Evolutionary conservation across 257 asterid species (phyloP), one percentile per base, ranked within the genome.

Genomic region (Voacanga thouarsii): DNA sequence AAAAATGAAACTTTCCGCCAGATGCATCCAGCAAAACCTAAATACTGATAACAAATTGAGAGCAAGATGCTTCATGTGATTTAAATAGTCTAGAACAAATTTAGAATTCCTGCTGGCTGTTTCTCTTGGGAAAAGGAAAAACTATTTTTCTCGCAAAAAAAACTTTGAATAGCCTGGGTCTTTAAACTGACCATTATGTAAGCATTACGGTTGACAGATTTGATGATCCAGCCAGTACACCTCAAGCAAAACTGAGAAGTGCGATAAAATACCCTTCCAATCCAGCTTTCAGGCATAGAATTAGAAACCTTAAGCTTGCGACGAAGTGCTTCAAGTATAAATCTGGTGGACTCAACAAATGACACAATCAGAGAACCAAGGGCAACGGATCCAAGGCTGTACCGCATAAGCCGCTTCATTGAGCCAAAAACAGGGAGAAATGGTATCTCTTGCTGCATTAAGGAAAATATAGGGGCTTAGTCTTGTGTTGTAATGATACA

Each of bases 341-440:
- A 96, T 33, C 98, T 90, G 77, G 91, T 84, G 75, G 98, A 92
- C 87, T 92, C 97, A 33, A 87, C 76, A 72, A 86, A 91, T 15
- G 97, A 91, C 66, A 96, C 96, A 10, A 85, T 69, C 68, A 96
- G 84, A 79, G 99, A 96, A 72, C 99, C 99, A 68, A 94, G 79
- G 77, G 97, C 99, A 76, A 96, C 88, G 5, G 97, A 96, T 80
- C 99, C 99, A 49, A 94, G 89, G 81, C 88, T 81, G 86, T 93
- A 94, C 78, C 98, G 90, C 12, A 68, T 75, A 68, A 94, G 98
- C 85, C 99, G 92, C 90, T 90, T 96, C 97, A 96, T 92, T 65
- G 99, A 96, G 64, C 97, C 85, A 77, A 96, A 90, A 64, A 96
- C 99, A 6, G 98, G 97, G 76, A 96, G 97, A 82, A 92, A 90